These are phyloP conservation scores for Hyaloperonospora arabidopsidis DNA, from an alignment of 352 stramenopile species.

Conservation along the genomic window DNA sequence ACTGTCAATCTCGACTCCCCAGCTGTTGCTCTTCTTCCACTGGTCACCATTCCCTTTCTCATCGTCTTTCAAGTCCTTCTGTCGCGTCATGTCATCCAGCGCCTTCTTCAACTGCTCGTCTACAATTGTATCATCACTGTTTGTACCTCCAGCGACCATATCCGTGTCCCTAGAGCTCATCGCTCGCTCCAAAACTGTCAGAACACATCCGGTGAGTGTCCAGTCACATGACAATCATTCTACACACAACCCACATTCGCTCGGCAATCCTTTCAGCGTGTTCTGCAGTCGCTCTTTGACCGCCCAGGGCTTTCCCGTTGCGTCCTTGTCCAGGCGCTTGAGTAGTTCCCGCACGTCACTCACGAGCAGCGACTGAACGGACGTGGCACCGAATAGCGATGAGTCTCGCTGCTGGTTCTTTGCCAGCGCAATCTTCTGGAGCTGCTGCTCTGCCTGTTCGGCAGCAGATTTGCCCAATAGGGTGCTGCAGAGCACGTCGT, in stretches of 20 bases:
- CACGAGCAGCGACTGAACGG: constrained; percentile 49
- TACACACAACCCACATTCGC: constrained; percentile 33
- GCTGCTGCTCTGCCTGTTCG: constrained; percentile 31
- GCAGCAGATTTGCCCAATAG: constrained; percentile 39
- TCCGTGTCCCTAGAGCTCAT: constrained; percentile 28
- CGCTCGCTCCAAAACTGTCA: constrained; percentile 46
- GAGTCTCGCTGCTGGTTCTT: constrained; percentile 16
- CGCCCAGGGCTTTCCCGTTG: constrained; percentile 51
- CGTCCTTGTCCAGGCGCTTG: constrained; percentile 53
- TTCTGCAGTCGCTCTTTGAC: constrained; percentile 59
- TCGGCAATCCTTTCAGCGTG: constrained; percentile 50
- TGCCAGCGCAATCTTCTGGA: constrained; percentile 16
- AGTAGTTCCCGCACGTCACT: constrained; percentile 53
- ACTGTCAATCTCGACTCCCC: constrained; percentile 10
- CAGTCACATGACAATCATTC: constrained; percentile 1
- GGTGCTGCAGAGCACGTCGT: constrained; percentile 61
- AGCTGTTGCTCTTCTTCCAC: constrained; percentile 10
- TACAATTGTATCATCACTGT: constrained; percentile 46
- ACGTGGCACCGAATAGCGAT: constrained; percentile 20
- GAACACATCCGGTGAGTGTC: constrained; percentile 1
- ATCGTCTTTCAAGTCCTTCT: constrained; percentile 25
- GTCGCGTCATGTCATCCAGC: constrained; percentile 18
- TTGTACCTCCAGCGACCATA: constrained; percentile 21
- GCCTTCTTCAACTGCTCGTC: constrained; percentile 50
- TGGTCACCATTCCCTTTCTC: constrained; percentile 20